Evolutionary conservation across 192 early-diverging fungal species (phyloP).

Genomic region (Mortierella claussenii): DNA sequence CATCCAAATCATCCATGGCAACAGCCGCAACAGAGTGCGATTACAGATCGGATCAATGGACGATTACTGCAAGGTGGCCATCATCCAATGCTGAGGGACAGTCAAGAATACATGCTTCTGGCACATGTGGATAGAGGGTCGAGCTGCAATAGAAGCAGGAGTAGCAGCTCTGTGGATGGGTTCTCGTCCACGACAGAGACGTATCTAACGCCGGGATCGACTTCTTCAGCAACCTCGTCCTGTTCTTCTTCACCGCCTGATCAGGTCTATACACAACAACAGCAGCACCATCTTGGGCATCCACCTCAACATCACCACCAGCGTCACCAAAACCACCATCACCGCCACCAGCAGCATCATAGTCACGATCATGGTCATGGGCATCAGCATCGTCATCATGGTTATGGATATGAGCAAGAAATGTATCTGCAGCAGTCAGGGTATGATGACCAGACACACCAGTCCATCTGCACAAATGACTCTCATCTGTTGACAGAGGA

Average conservation of each 20-base stretch:
- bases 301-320: conserved; percentile 1
- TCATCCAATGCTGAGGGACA: background rate
- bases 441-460: no score
- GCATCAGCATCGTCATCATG: conserved; percentile 1
- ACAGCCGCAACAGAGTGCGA: no score
- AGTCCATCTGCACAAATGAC: no score
- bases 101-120: no score
- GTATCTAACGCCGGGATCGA: background rate
- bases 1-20: no score
- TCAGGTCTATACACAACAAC: background rate
- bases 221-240: conserved; percentile 23
- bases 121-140: background rate
- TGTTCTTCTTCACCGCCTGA: conserved; percentile 32
- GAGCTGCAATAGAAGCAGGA: conserved; percentile 16
- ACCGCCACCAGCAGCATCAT: conserved; percentile 9
- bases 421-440: no score
- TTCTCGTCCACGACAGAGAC: conserved; percentile 24
- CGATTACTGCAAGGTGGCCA: background rate
- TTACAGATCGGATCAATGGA: no score
- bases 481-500: no score
- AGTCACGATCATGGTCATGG: background rate
- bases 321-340: background rate
- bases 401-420: background rate
- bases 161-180: conserved; percentile 25
- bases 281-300: conserved; percentile 3